Conservation (phyloP, 306 rosid genomes). For the Spatholobus suberectus region DNA sequence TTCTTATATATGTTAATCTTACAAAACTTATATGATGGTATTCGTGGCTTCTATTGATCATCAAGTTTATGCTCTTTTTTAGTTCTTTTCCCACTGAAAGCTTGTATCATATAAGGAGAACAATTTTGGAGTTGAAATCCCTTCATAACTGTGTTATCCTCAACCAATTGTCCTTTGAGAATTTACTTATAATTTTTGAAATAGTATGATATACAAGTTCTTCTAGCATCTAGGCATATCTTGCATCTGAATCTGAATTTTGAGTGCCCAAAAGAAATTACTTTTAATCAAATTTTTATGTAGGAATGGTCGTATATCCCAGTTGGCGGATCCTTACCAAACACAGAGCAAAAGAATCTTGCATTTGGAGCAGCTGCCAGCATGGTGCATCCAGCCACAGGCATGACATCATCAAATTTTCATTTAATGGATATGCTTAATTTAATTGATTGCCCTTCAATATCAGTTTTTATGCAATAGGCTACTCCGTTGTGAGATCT, state of each 20-base stretch:
- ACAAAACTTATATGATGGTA: background rate
- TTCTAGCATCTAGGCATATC: slow-evolving; percentile 11
- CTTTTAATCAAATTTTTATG: slow-evolving; percentile 22
- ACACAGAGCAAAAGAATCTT: slow-evolving; percentile 93
- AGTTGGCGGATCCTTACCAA: slow-evolving; percentile 97
- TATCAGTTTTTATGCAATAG: slow-evolving; percentile 52
- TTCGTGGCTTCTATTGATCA: slow-evolving; percentile 5
- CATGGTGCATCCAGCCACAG: slow-evolving; percentile 99
- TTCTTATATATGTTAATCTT: background rate
- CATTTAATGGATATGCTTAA: slow-evolving; percentile 19
- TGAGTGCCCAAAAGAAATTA: slow-evolving; percentile 11
- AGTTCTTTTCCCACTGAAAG: slow-evolving; percentile 8
- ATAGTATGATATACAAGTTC: slow-evolving; percentile 26
- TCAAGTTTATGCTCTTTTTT: slow-evolving; percentile 4
- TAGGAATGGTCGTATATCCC: slow-evolving; percentile 99
- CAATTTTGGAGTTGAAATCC: slow-evolving; percentile 10
- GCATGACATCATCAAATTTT: slow-evolving; percentile 44
- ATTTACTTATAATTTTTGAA: slow-evolving; percentile 12
- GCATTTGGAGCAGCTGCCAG: slow-evolving; percentile 99
- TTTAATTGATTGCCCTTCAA: slow-evolving; percentile 21
- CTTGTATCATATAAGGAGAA: background rate
- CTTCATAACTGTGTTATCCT: slow-evolving; percentile 7
- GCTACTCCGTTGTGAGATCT: slow-evolving; percentile 98
- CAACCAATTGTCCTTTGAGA: too few species aligned
- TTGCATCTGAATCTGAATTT: slow-evolving; percentile 33